phyloP scores from a whole-genome alignment of 2,329 filamentous ascomycete genomes.

The Fusarium cyanostomum region DNA sequence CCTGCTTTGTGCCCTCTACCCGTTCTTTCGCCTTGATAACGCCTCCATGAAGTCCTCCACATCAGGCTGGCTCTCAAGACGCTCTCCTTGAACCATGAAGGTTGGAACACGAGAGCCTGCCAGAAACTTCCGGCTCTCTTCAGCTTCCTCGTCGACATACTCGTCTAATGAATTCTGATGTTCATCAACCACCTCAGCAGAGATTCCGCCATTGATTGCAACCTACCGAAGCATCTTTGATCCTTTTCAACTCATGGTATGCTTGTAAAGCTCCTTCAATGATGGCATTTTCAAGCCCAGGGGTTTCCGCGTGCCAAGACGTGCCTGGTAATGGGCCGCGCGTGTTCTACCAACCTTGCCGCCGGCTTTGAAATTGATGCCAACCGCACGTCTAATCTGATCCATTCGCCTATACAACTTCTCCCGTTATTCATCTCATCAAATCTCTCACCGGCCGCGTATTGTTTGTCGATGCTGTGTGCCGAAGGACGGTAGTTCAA shows the following conservation, averaged over 20 bases:
- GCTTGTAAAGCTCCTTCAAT: slow-evolving; percentile 43
- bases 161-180: slow-evolving; percentile 13
- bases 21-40: slow-evolving; percentile 31
- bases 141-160: slow-evolving; percentile 25
- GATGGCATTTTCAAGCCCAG: slow-evolving; percentile 26
- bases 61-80: slow-evolving; percentile 26
- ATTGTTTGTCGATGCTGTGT: slow-evolving; percentile 37
- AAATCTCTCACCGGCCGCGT: slow-evolving; percentile 37
- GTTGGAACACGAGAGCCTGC: slow-evolving; percentile 28
- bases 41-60: slow-evolving; percentile 25
- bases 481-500: slow-evolving; percentile 43
- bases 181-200: slow-evolving; percentile 16
- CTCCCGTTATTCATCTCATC: slow-evolving; percentile 40
- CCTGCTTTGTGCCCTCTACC: neutral
- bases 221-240: slow-evolving; percentile 33
- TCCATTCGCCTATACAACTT: slow-evolving; percentile 42
- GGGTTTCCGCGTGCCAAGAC: slow-evolving; percentile 29
- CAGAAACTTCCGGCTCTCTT: slow-evolving; percentile 2
- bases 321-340: slow-evolving; percentile 48
- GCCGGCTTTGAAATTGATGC: slow-evolving; percentile 48
- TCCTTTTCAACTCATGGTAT: slow-evolving; percentile 46
- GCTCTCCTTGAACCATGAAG: slow-evolving; percentile 22
- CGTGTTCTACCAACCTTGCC: slow-evolving; percentile 48
- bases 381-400: slow-evolving; percentile 44
- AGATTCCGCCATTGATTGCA: slow-evolving; percentile 35